These are phyloP conservation scores for Clathrus columnatus DNA, from an alignment of 768 basidiomycete genomes.

Conservation along the genomic window DNA sequence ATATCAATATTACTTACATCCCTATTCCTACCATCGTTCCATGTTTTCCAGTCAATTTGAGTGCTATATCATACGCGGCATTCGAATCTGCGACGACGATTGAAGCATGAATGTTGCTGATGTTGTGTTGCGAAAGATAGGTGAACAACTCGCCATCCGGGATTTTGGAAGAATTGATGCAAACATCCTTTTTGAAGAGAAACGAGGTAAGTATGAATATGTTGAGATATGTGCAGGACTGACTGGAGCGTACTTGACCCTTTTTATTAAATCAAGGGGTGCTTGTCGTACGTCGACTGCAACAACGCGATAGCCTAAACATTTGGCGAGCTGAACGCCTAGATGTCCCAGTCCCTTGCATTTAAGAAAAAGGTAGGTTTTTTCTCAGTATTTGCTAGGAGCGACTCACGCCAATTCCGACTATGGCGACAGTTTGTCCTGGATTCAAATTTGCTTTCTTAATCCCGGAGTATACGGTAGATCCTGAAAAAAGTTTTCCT, in stretches of 20 bases:
- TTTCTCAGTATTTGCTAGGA: not conserved
- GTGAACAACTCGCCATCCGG: not conserved
- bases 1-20: not conserved
- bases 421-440: constrained; percentile 1
- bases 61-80: not conserved
- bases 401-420: not conserved
- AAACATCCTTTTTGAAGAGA: not conserved
- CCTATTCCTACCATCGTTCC: constrained; percentile 1
- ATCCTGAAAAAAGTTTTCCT: not conserved
- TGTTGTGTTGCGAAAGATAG: not conserved
- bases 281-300: constrained; percentile 4
- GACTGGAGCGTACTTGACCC: not conserved
- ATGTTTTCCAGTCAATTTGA: constrained; percentile 5
- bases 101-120: not conserved
- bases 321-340: constrained; percentile 5
- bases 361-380: not conserved
- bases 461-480: constrained; percentile 1
- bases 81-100: not conserved
- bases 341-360: constrained; percentile 2
- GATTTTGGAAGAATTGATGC: not conserved
- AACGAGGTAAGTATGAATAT: not conserved
- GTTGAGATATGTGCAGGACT: not conserved
- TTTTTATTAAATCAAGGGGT: not conserved
- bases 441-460: not conserved
- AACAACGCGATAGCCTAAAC: not conserved